phyloP scores from a whole-genome alignment of 306 rosid species.

The Vigna nakashimae region DNA sequence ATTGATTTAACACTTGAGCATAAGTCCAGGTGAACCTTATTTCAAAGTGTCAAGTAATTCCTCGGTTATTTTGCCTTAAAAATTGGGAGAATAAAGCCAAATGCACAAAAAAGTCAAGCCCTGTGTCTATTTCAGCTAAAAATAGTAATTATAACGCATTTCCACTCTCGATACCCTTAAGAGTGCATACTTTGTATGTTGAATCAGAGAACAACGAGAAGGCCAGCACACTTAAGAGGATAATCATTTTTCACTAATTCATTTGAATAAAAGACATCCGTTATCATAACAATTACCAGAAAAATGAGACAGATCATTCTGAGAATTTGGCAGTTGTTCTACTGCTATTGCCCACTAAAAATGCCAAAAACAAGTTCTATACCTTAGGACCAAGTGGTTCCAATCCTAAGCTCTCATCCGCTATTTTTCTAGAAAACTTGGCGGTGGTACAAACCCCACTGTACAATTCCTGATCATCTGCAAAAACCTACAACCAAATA shows the following conservation, averaged over 20 bases:
- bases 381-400: slow-evolving; percentile 82
- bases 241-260: slow-evolving; percentile 9
- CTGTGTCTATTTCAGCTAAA: not conserved
- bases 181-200: slow-evolving; percentile 10
- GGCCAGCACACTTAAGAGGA: not conserved
- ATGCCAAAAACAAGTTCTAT: slow-evolving; percentile 31
- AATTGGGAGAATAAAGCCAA: slow-evolving; percentile 5
- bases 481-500: slow-evolving; percentile 62
- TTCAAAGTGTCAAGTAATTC: slow-evolving; percentile 5
- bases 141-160: not conserved
- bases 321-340: slow-evolving; percentile 19
- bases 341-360: slow-evolving; percentile 23
- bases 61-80: not conserved
- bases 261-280: slow-evolving; percentile 18
- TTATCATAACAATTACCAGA: not conserved
- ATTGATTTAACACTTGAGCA: slow-evolving; percentile 3
- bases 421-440: slow-evolving; percentile 47
- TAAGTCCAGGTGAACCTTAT: slow-evolving; percentile 7
- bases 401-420: slow-evolving; percentile 67
- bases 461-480: slow-evolving; percentile 55
- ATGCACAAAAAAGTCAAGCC: slow-evolving; percentile 3
- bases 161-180: slow-evolving; percentile 5
- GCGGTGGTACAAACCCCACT: slow-evolving; percentile 40
- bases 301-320: not conserved
- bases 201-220: not conserved